A percentile compares a stretch with the other conserved stretches of the same genome.
These are phyloP conservation scores for Fimicolochytrium jonesii DNA, from an alignment of 192 early-diverging fungal species.

Conservation along the genomic window DNA sequence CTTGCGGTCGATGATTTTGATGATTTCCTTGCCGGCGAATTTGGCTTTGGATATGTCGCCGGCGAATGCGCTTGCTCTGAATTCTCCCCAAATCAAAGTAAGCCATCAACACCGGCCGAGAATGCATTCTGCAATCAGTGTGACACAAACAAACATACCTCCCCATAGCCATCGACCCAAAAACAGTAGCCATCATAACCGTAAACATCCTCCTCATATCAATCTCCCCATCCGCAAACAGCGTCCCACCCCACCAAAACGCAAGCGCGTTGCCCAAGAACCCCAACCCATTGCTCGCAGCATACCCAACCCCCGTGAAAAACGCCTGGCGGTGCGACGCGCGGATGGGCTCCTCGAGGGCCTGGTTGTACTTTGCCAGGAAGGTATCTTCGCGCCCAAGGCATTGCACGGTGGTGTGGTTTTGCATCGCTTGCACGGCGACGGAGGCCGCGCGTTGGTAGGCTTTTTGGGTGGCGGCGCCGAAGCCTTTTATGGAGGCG, in stretches of 20 bases:
- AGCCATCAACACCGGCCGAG: too few species aligned
- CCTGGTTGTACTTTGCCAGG: conserved; percentile 58
- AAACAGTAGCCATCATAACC: conserved; percentile 66
- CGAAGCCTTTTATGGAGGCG: conserved; percentile 51
- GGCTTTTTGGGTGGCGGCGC: conserved; percentile 55
- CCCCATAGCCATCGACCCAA: conserved; percentile 16
- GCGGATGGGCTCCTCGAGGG: conserved; percentile 62
- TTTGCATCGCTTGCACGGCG: conserved; percentile 77
- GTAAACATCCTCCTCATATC: conserved; percentile 55
- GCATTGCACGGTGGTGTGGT: conserved; percentile 77
- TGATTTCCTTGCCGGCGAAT: conserved; percentile 32
- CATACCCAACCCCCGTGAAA: conserved; percentile 65
- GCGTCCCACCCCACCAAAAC: conserved; percentile 23
- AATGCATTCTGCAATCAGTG: too few species aligned
- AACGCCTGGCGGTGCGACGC: conserved; percentile 59
- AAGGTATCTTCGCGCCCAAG: conserved; percentile 66
- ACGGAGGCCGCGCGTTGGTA: conserved; percentile 63
- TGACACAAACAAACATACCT: too few species aligned
- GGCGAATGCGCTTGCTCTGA: conserved; percentile 26
- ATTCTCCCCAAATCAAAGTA: not conserved
- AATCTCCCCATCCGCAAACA: conserved; percentile 49
- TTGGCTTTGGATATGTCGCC: conserved; percentile 32
- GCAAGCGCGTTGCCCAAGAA: conserved; percentile 59
- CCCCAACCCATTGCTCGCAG: conserved; percentile 64
- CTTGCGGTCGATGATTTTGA: conserved; percentile 38